Base-by-base conservation (phyloP, 2,329 filamentous ascomycete species). In the Eurotiales sp. region DNA sequence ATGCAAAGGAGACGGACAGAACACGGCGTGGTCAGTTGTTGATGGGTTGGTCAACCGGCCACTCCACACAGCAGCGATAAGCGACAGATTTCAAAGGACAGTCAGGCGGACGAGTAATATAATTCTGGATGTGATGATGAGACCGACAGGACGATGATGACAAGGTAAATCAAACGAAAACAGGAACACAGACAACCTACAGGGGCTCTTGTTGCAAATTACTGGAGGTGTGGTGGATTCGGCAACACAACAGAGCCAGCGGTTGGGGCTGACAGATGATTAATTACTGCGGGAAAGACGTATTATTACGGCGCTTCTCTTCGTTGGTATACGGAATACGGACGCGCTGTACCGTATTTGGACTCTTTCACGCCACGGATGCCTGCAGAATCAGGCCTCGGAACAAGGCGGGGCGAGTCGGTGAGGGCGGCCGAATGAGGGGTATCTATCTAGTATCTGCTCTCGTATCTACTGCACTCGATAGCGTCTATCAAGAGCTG, bases 401-500 rank as follows among this genome's bases (percentile, higher is more conserved):
- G n/a, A 11, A 45, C 22, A 21, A 19, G 36, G 51, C 51, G 51
- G 51, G 51, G 51, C 46, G 51, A 53, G 45, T 48, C 51, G 51
- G 51, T 53, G 51, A 53, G 51, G 30, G 23, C 8, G 8, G 21
- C 40, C n/a, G 40, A 42, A 39, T 42, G 37, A 47, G 50, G 50
- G 44, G 44, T 41, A 50, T 22, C n/a, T 41, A 50, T 19, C n/a
- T n/a, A n/a, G n/a, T n/a, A n/a, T n/a, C n/a, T n/a, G n/a, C n/a
- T n/a, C n/a, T n/a, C n/a, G n/a, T n/a, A n/a, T n/a, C n/a, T n/a
- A n/a, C n/a, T n/a, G n/a, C n/a, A n/a, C n/a, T n/a, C n/a, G n/a
- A n/a, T n/a, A n/a, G n/a, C n/a, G n/a, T n/a, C n/a, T n/a, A n/a
- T n/a, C n/a, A n/a, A n/a, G n/a, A n/a, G n/a, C n/a, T n/a, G n/a